Percentiles rank a stretch among this genome's conserved stretches.
Conservation (phyloP, 2,329 filamentous ascomycete species). For the Remersonia thermophila region DNA sequence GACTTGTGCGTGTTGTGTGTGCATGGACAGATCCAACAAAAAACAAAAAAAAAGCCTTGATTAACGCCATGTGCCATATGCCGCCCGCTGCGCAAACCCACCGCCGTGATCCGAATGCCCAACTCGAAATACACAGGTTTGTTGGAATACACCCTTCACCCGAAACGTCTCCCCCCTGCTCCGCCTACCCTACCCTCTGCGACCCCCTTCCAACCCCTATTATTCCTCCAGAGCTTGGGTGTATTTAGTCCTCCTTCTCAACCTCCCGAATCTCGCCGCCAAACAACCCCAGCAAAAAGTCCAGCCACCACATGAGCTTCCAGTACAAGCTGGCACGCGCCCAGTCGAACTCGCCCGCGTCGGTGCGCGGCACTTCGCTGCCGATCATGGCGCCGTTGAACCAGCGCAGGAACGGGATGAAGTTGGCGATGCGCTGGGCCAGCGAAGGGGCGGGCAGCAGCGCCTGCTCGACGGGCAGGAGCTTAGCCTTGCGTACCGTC, state of each 20-base stretch:
- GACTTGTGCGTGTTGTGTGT: too few relatives aligned
- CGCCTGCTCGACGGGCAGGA: slow-evolving; percentile 58
- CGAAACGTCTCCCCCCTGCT: too few relatives aligned
- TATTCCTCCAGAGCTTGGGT: background rate
- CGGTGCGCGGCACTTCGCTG: slow-evolving; percentile 58
- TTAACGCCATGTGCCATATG: slow-evolving; percentile 2
- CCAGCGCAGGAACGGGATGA: slow-evolving; percentile 59
- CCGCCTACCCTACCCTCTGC: too few relatives aligned
- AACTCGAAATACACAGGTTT: too few relatives aligned
- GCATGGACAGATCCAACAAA: too few relatives aligned
- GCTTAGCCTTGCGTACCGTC: slow-evolving; percentile 49
- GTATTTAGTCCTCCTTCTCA: slow-evolving; percentile 43
- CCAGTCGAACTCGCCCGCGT: slow-evolving; percentile 68
- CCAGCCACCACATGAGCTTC: slow-evolving; percentile 53
- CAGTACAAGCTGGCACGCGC: slow-evolving; percentile 54
- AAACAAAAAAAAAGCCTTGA: slow-evolving; percentile 1
- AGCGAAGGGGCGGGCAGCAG: slow-evolving; percentile 56
- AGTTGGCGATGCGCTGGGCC: slow-evolving; percentile 49
- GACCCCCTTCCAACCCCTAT: too few relatives aligned
- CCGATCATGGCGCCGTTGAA: slow-evolving; percentile 64
- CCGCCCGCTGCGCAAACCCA: background rate
- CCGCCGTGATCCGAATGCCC: too few relatives aligned
- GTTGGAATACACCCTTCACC: too few relatives aligned
- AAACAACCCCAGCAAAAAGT: slow-evolving; percentile 46
- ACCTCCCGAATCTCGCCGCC: slow-evolving; percentile 43